Evolutionary conservation across 2,329 filamentous ascomycete species (phyloP), one percentile per base, ranked within the genome.

Genomic region (Claviceps fusiformis): DNA sequence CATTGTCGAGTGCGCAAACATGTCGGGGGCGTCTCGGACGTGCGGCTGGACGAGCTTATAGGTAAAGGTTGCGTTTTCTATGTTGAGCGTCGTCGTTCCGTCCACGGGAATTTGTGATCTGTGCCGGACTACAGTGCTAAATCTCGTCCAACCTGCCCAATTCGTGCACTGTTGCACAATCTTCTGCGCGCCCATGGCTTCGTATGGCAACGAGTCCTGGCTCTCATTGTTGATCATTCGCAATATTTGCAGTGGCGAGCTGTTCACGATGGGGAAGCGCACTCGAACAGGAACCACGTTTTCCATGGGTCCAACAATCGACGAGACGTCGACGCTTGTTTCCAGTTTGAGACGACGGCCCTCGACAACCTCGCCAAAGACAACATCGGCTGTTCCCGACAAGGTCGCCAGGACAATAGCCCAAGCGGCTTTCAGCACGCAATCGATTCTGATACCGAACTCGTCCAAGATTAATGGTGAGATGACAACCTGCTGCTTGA

Each of bases 391-490:
- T 0, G 64, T 68, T 0, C 70, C 73, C 0, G 76, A 74, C 10
- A 81, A 64, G 29, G 71, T 75, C 0, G 77, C 75, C 7, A 83
- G 70, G 0, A 77, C 73, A 57, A 78, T 73, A 0, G 78, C 75
- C 79, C 80, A 83, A 0, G 79, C 79, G 0, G 77, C 74, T 62
- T 80, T 81, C 39, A 82, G 68, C 3, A 82, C 71, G 0, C 76
- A 74, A 56, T 78, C 75, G 43, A 77, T 76, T 0, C 71, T 69
- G 56, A 79, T 70, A 9, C 71, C 73, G 3, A 76, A 65, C 41
- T 71, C 71, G 8, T 69, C 61, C 4, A 76, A 62, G 45, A 54
- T 41, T 6, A 27, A 31, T 10, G 72, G 69, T 7, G 69, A 70
- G 1, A 76, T 62, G 0, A 71, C 60, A 19, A 75, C 68, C 24